phyloP scores from a whole-genome alignment of 305 asterid species.

The Solanum chacoense region DNA sequence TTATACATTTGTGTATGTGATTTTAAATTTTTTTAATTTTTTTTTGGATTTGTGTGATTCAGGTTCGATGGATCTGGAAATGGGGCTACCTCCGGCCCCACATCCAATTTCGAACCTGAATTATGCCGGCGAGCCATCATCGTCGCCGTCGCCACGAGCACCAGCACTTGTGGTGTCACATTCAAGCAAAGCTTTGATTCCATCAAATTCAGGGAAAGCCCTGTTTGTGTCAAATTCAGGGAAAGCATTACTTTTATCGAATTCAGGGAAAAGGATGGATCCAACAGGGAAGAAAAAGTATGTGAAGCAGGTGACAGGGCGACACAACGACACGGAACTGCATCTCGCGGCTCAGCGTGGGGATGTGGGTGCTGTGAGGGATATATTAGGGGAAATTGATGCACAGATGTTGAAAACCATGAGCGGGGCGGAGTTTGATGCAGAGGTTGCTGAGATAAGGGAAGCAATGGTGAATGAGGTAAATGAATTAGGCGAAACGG shows the following conservation, averaged over 20 bases:
- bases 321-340: slow-evolving; percentile 51
- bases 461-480: slow-evolving; percentile 76
- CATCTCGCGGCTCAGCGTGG: slow-evolving; percentile 59
- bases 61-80: slow-evolving; percentile 60
- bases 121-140: slow-evolving; percentile 24
- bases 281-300: slow-evolving; percentile 38
- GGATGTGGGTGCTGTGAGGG: slow-evolving; percentile 36
- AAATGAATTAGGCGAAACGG: slow-evolving; percentile 82
- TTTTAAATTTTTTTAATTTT: not conserved
- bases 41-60: not conserved
- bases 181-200: slow-evolving; percentile 33
- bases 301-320: slow-evolving; percentile 58
- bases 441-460: slow-evolving; percentile 66
- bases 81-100: slow-evolving; percentile 21
- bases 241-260: slow-evolving; percentile 39
- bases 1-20: not conserved
- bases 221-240: slow-evolving; percentile 60
- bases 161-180: slow-evolving; percentile 47
- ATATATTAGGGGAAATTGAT: slow-evolving; percentile 35
- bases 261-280: slow-evolving; percentile 26
- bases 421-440: slow-evolving; percentile 61
- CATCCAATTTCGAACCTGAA: not conserved
- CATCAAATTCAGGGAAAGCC: slow-evolving; percentile 54
- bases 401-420: slow-evolving; percentile 40
- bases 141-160: slow-evolving; percentile 57